phyloP scores from a whole-genome alignment of 1,139 yeast genomes.

The Hanseniaspora uvarum region DNA sequence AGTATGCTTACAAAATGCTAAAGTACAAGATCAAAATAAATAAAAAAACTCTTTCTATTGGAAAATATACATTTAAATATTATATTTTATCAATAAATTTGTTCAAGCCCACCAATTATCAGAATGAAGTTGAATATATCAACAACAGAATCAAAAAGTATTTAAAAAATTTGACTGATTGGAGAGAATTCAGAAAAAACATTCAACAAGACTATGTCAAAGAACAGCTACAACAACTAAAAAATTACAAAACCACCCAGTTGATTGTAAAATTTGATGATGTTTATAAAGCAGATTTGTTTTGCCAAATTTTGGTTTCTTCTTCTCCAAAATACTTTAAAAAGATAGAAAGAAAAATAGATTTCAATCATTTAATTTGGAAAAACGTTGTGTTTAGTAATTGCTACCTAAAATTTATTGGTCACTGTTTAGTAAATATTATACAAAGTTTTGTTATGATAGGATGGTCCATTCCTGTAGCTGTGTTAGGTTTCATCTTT shows the following conservation, averaged over 20 bases:
- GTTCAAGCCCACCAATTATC: not conserved
- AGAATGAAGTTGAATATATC: not conserved
- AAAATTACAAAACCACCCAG: constrained; percentile 29
- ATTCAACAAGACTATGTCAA: constrained; percentile 18
- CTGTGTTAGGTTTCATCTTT: constrained; percentile 55
- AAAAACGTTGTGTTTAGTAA: constrained; percentile 38
- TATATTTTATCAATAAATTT: not conserved
- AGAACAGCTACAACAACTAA: constrained; percentile 21
- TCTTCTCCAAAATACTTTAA: constrained; percentile 38
- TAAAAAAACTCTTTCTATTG: not conserved
- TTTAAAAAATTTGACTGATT: constrained; percentile 13
- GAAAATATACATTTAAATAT: constrained; percentile 12
- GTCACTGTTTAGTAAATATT: constrained; percentile 37
- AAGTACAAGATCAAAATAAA: not conserved
- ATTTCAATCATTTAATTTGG: constrained; percentile 56
- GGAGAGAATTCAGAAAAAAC: constrained; percentile 15
- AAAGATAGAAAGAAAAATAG: constrained; percentile 39
- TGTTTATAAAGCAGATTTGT: constrained; percentile 42
- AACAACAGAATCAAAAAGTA: constrained; percentile 7
- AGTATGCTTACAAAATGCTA: constrained; percentile 9
- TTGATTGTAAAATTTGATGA: constrained; percentile 46
- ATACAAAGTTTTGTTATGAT: constrained; percentile 41
- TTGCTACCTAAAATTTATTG: constrained; percentile 31
- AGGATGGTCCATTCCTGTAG: constrained; percentile 63
- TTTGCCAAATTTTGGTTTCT: constrained; percentile 45